Base-by-base conservation (phyloP, 2,329 filamentous ascomycete genomes). In the Colletotrichum paranaense region DNA sequence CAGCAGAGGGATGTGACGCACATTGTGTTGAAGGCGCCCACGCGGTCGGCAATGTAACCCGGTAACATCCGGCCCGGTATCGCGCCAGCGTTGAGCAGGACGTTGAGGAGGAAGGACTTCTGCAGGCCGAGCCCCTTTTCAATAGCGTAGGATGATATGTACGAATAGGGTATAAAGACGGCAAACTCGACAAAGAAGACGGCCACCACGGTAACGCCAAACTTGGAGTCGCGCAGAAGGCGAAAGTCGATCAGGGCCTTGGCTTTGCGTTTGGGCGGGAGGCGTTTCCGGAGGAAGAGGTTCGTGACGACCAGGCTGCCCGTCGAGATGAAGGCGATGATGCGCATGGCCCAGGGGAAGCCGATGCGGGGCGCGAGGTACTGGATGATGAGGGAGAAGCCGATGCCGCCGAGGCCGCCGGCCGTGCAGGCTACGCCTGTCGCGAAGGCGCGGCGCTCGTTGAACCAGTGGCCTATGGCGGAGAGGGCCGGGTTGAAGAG, bases 401-500 rank as follows among this genome's bases (percentile, higher is more conserved):
- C 78, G 52, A 92, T 85, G 3, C 90, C 91, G 4, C 90, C 90
- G 4, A 91, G 78, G 5, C 88, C 89, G 3, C 89, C 89, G 2
- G 92, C 93, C 0, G 91, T 89, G 11, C 91, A 89, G 4, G 92
- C 92, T 30, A 95, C 83, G 11, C 93, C 93, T 0, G 91, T 94
- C 1, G 93, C 92, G 65, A 91, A 86, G 1, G 89, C 93, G 9
- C 93, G 88, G 57, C 88, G 88, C 9, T 83, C 81, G 7, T 88
- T 84, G 82, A 95, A 95, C 83, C 88, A 94, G 77, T 95, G 93
- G 0, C 91, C 91, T 3, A 94, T 87, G 3, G 90, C 88, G 4
- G 90, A 88, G 38, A 94, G 83, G 9, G 90, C 88, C 0, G 93
- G 92, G 0, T 91, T 94, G 80, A 94, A 94, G 53, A 94, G 88